These are phyloP conservation scores for Carpinus viminea DNA, from an alignment of 306 rosid genomes.

Conservation along the genomic window DNA sequence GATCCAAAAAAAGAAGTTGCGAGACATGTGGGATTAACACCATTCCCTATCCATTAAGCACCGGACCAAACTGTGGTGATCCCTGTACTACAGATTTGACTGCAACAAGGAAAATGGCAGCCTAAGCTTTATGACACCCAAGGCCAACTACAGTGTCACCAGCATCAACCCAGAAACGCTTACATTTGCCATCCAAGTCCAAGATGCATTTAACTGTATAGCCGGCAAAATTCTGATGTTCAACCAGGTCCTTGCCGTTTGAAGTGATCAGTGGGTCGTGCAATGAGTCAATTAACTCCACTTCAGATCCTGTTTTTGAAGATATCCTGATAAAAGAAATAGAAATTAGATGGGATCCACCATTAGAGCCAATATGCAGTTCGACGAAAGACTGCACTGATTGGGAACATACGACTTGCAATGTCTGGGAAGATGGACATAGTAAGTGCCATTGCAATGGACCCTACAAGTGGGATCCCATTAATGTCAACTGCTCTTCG, in stretches of 20 bases:
- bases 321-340: not conserved
- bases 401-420: constrained; percentile 21
- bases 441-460: constrained; percentile 18
- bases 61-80: constrained; percentile 20
- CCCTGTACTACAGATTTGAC: not conserved
- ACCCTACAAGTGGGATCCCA: not conserved
- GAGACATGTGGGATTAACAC: constrained; percentile 15
- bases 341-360: constrained; percentile 17
- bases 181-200: constrained; percentile 7
- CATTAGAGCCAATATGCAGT: constrained; percentile 14
- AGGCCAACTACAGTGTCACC: not conserved
- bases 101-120: not conserved
- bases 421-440: not conserved
- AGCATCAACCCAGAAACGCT: not conserved
- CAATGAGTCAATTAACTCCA: not conserved
- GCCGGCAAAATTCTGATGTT: not conserved
- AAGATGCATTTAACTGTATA: not conserved
- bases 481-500: not conserved
- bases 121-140: not conserved
- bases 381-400: not conserved
- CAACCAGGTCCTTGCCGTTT: constrained; percentile 2
- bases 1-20: constrained; percentile 1
- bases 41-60: constrained; percentile 28
- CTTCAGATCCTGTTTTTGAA: not conserved
- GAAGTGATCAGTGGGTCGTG: not conserved